Evolutionary conservation across 805 yeast genomes (phyloP), one percentile per base, ranked within the genome.

Genomic region (Hermanozyma aechmeae): DNA sequence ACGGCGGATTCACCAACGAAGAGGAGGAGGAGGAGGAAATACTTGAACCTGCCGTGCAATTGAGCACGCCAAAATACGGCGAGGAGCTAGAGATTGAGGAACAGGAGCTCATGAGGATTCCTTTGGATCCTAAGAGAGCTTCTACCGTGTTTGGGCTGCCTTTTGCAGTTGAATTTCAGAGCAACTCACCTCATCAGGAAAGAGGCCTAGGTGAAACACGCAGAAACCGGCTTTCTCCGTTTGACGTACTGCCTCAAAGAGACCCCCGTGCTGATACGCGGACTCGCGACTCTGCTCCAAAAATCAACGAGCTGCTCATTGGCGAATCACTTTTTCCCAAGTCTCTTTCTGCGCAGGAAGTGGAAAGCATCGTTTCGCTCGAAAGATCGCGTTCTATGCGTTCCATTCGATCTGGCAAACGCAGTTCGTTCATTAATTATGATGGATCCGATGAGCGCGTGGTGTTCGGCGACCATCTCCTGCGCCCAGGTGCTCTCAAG

Each of bases 311-410:
- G 19, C 55, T 46, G 24, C 37, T 60, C 8, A 39, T 56, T 6
- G 68, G 69, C 3, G 68, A 79, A 32, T 72, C 76, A 0, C 50
- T 81, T 15, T 82, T 82, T 49, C 93, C 93, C 0, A 80, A 76
- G 46, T 69, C 74, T 3, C 56, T 82, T 18, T 77, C 68, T 33
- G 61, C 71, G 0, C 72, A 68, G 29, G 93, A 82, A 45, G 81
- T 82, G 8, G 82, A 78, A 39, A 76, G 82, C 26, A 82, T 82
- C 33, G 78, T 79, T 3, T 68, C 79, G 6, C 46, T 82, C 25
- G 93, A 82, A 49, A 64, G 87, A 35, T 71, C 80, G 6, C 46
- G 74, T 28, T 69, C 76, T 4, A 59, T 70, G 58, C 66, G 71
- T 45, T 76, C 85, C 0, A 49, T 66, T n/a, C 57, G 43, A 30